Conservation (phyloP, 2,329 filamentous ascomycete species). For the Sporothrix pallida region DNA sequence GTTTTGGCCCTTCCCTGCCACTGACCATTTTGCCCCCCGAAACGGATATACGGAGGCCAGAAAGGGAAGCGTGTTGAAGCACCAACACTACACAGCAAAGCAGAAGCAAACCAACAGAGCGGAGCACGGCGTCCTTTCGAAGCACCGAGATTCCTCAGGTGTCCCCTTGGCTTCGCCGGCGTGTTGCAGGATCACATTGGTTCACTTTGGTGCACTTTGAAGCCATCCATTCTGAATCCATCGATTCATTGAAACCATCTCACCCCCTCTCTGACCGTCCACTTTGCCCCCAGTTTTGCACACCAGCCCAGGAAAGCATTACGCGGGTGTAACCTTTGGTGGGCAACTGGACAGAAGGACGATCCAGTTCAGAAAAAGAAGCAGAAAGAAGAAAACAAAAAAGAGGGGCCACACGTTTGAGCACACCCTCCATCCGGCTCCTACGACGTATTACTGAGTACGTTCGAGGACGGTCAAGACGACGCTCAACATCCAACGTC, state of each 20-base stretch:
- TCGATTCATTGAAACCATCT: constrained; percentile 4
- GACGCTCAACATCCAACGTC: background rate
- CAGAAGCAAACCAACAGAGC: background rate
- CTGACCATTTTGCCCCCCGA: background rate
- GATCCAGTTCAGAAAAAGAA: background rate
- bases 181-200: background rate
- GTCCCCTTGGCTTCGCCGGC: background rate
- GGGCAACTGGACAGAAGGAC: background rate
- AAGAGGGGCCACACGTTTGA: constrained; percentile 27
- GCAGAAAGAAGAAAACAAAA: background rate
- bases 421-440: constrained; percentile 14
- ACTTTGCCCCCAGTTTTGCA: background rate
- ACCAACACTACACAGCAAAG: background rate
- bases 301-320: constrained; percentile 9
- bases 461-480: background rate
- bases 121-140: background rate
- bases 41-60: constrained; percentile 24
- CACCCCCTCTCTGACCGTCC: background rate
- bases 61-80: constrained; percentile 2
- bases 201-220: background rate
- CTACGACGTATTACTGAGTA: background rate
- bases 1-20: background rate
- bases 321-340: constrained; percentile 19
- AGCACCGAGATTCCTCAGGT: background rate
- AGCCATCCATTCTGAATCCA: too few relatives aligned